phyloP scores from a whole-genome alignment of 768 basidiomycete genomes.

The Amanita polypyramis region DNA sequence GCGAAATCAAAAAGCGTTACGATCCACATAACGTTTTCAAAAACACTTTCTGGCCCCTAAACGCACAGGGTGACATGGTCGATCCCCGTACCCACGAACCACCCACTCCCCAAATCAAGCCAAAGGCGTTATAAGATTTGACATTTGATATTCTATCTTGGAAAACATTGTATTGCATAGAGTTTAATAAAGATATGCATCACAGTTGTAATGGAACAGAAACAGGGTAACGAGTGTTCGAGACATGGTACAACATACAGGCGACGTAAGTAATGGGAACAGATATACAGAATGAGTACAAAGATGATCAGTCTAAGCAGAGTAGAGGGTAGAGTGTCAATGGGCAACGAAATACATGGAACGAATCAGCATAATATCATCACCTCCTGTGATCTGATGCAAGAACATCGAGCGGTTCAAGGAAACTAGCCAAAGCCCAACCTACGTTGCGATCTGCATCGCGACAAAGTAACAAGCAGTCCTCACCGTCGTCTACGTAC shows the following conservation, averaged over 20 bases:
- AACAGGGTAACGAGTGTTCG: neutral
- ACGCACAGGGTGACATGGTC: slow-evolving; percentile 43
- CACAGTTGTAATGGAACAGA: neutral
- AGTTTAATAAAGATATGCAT: slow-evolving; percentile 5
- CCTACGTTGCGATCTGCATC: slow-evolving; percentile 48
- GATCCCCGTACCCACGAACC: slow-evolving; percentile 56
- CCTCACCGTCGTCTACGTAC: slow-evolving; percentile 68
- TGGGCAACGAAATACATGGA: neutral
- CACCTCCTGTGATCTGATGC: neutral
- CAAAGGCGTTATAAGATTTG: slow-evolving; percentile 8
- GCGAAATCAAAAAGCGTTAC: slow-evolving; percentile 61
- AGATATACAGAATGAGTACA: neutral
- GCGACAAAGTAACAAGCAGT: slow-evolving; percentile 68
- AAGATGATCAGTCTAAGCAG: neutral
- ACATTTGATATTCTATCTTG: neutral
- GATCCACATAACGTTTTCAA: slow-evolving; percentile 72
- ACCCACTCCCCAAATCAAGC: slow-evolving; percentile 28
- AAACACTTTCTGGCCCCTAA: slow-evolving; percentile 75
- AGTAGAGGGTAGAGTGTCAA: neutral
- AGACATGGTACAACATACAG: neutral
- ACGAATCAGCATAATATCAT: neutral
- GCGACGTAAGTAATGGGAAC: neutral
- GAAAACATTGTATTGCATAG: slow-evolving; percentile 2
- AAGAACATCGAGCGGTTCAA: slow-evolving; percentile 41
- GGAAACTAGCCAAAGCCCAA: slow-evolving; percentile 77